Evolutionary conservation across 2,329 filamentous ascomycete genomes (phyloP).

Genomic region (Fusarium protoensiforme): DNA sequence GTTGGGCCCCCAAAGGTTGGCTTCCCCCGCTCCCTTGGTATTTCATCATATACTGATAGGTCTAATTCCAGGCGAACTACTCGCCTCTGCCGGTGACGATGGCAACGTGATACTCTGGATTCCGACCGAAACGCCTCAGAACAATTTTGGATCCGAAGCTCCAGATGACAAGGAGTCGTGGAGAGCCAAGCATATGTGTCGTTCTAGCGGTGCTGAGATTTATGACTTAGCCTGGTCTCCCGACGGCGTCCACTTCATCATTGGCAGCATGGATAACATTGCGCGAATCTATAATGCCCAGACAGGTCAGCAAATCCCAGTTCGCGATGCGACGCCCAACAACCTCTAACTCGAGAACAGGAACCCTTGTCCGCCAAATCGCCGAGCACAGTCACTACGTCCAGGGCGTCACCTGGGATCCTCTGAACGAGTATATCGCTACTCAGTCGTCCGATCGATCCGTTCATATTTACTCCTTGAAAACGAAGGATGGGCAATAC

Average conservation of each 20-base stretch:
- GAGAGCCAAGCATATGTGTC: slow-evolving; percentile 97
- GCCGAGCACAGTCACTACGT: slow-evolving; percentile 99
- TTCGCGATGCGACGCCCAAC: neutral
- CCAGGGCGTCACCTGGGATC: slow-evolving; percentile 98
- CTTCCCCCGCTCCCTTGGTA: neutral
- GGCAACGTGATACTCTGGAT: slow-evolving; percentile 98
- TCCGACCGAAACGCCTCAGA: slow-evolving; percentile 79
- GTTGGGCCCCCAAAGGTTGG: slow-evolving; percentile 92
- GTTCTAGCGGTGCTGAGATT: slow-evolving; percentile 93
- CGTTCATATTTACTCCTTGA: slow-evolving; percentile 96
- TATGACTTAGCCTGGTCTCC: slow-evolving; percentile 99
- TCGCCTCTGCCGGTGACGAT: slow-evolving; percentile 96
- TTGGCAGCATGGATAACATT: slow-evolving; percentile 99
- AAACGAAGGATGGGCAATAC: slow-evolving; percentile 96
- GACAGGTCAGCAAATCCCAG: slow-evolving; percentile 71
- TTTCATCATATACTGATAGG: slow-evolving; percentile 27
- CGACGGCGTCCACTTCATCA: slow-evolving; percentile 96
- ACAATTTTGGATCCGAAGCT: slow-evolving; percentile 82
- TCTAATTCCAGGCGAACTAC: slow-evolving; percentile 76
- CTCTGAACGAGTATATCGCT: slow-evolving; percentile 95
- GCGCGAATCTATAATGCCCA: slow-evolving; percentile 96
- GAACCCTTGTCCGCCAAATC: slow-evolving; percentile 84
- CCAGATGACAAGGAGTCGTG: slow-evolving; percentile 96
- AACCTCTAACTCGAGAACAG: slow-evolving; percentile 43
- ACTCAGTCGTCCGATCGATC: slow-evolving; percentile 98